phyloP scores from a whole-genome alignment of 1,284 basidiomycete genomes.

The Marasmius fiardii region DNA sequence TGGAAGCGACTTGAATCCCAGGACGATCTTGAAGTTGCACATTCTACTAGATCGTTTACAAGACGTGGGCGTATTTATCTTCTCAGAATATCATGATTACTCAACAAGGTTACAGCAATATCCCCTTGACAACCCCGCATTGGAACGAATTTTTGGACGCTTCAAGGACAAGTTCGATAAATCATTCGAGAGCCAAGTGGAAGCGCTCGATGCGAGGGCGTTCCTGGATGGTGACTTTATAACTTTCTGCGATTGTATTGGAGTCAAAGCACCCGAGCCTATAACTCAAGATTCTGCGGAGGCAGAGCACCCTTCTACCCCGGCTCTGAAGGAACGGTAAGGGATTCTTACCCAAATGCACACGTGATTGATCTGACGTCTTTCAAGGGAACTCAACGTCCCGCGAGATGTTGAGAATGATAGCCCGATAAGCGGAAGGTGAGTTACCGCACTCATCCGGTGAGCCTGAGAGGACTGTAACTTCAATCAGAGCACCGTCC shows the following conservation, averaged over 20 bases:
- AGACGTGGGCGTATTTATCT: slow-evolving; percentile 38
- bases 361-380: not conserved
- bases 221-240: slow-evolving; percentile 53
- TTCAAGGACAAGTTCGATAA: slow-evolving; percentile 63
- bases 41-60: slow-evolving; percentile 59
- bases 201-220: slow-evolving; percentile 53
- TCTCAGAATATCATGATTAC: slow-evolving; percentile 4
- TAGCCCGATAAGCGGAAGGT: not conserved
- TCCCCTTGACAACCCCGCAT: slow-evolving; percentile 65
- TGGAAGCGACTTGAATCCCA: slow-evolving; percentile 53
- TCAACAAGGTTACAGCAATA: slow-evolving; percentile 48
- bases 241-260: slow-evolving; percentile 57
- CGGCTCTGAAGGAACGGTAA: slow-evolving; percentile 1
- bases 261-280: slow-evolving; percentile 42
- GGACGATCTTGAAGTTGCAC: slow-evolving; percentile 59
- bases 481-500: slow-evolving; percentile 2
- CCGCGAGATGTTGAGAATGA: not conserved
- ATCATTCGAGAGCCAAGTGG: slow-evolving; percentile 55
- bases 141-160: slow-evolving; percentile 67
- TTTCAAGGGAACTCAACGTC: not conserved
- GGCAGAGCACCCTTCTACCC: slow-evolving; percentile 21
- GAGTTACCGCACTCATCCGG: not conserved
- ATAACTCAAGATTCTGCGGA: slow-evolving; percentile 21
- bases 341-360: not conserved
- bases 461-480: not conserved